Evolutionary conservation across 1,284 basidiomycete genomes (phyloP), one percentile per base, ranked within the genome.

Genomic region (Earliella scabrosa): DNA sequence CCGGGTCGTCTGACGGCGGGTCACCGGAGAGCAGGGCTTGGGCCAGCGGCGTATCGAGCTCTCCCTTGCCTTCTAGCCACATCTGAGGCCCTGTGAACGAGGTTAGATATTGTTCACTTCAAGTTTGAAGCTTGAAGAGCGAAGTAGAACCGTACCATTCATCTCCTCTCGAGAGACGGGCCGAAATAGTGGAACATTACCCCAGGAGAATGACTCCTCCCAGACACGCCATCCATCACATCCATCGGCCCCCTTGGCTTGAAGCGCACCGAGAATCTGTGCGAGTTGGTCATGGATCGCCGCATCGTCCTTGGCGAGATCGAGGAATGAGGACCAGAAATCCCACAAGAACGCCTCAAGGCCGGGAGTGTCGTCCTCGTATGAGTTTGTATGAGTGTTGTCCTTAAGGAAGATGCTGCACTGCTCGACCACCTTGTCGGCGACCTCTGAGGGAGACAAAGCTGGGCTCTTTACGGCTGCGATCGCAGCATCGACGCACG

Each of bases 191-290:
- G 53, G 41, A n/a, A 61, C 51, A 10, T 54, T 11, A 6, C 45
- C 47, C 63, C 63, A 61, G 29, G 36, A 16, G 11, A 56, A 40
- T 8, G 35, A 21, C 2, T 14, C 7, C 0, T 55, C 45, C 63
- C 63, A 64, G 13, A 64, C 27, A 2, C 10, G 29, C 63, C 57
- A 61, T 4, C 43, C 52, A 5, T 52, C 50, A 11, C 50, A 54
- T 3, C 57, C 59, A 7, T 54, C 41, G 7, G 45, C 44, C 1
- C 50, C 57, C 11, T 48, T 50, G 14, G 39, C 49, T 34, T 56
- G 49, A 21, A 64, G 23, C 2, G 52, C 57, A 11, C 21, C 29
- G 8, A 61, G 50, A 18, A 58, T 43, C n/a, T 40, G 32, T 18
- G 44, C 47, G n/a, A 61, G 32, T 7, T 53, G 50, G 2, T 51